phyloP scores from a whole-genome alignment of 768 basidiomycete species.

The Crassisporium funariophilum region DNA sequence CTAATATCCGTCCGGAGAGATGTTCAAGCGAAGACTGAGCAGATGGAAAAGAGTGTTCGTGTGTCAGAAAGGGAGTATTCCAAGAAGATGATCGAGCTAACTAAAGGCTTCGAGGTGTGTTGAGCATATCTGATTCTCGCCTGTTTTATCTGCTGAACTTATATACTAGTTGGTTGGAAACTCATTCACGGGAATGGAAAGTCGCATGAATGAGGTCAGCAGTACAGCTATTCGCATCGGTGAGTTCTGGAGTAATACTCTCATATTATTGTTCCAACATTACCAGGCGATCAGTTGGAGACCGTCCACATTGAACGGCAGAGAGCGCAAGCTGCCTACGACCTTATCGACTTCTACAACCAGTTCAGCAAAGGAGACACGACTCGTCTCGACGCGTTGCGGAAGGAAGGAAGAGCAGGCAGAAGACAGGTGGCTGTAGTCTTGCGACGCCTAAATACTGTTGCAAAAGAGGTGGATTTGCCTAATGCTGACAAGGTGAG shows the following conservation, averaged over 20 bases:
- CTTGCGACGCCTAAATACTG: slow-evolving; percentile 78
- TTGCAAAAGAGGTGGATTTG: slow-evolving; percentile 93
- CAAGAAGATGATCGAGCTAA: slow-evolving; percentile 90
- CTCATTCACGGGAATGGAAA: slow-evolving; percentile 89
- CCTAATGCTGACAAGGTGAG: slow-evolving; percentile 78
- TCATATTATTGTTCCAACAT: neutral
- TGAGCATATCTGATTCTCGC: neutral
- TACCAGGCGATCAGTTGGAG: slow-evolving; percentile 90
- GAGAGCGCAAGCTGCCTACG: slow-evolving; percentile 91
- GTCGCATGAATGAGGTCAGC: slow-evolving; percentile 89
- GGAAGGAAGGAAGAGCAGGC: slow-evolving; percentile 88
- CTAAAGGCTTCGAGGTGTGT: slow-evolving; percentile 89
- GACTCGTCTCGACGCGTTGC: slow-evolving; percentile 68
- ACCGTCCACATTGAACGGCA: slow-evolving; percentile 90
- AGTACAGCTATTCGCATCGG: slow-evolving; percentile 94
- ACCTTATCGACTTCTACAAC: slow-evolving; percentile 92
- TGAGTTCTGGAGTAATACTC: slow-evolving; percentile 30
- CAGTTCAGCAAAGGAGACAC: slow-evolving; percentile 87
- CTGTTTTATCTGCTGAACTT: slow-evolving; percentile 3
- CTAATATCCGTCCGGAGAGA: slow-evolving; percentile 87
- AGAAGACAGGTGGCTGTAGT: slow-evolving; percentile 87
- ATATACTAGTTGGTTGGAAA: slow-evolving; percentile 73
- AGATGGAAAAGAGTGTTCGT: slow-evolving; percentile 89
- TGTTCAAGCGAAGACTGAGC: slow-evolving; percentile 87
- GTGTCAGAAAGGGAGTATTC: slow-evolving; percentile 92